Base-by-base conservation (phyloP, 2,329 filamentous ascomycete species). In the Colletotrichum lentis region DNA sequence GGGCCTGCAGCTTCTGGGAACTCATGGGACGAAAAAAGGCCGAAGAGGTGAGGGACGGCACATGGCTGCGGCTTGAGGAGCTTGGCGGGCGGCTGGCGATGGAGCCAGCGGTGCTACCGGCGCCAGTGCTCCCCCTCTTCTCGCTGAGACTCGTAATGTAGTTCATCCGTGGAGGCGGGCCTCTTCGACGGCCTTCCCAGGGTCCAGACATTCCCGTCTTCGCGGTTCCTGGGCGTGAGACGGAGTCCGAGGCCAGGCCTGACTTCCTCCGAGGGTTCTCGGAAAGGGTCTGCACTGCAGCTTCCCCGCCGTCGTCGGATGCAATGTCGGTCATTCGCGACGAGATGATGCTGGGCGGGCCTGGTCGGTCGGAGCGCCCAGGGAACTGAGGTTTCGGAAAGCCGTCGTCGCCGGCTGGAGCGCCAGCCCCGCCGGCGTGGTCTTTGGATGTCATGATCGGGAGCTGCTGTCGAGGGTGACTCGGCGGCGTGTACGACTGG, bases 1-100 rank as follows among this genome's bases (percentile, higher is more conserved):
- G 96, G 62, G 94, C 94, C 80, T 98, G 95, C 58, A 98, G 83
- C 77, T 93, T 91, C 77, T 97, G 94, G 27, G 95, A 97, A 80
- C 94, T 98, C 93, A 99, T 97, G 46, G 96, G 96, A 24, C 91
- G 91, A 76, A 97, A 97, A 81, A 99, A 98, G 62, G 93, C 95
- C 75, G 95, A 91, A 18, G 93, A 94, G 3, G 93, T 91, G 61
- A 99, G 82, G 1, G 91, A 94, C 1, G 96, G 94, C 22, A 97
- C 94, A 83, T 99, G 96, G 49, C 92, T 96, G 75, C 90, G 88
- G 76, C 90, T 94, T 53, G 91, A 84, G 49, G 92, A 85, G 72
- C 90, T 95, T 77, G 68, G 69, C 14, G 70, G 70, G 8, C 70
- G 61, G 58, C 83, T 80, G 43, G 82, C 80, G 44, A 67, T 43